Percentiles rank a stretch among this genome's conserved stretches.
Evolutionary conservation across 2,329 filamentous ascomycete species (phyloP).

Genomic region (Claviceps capensis): DNA sequence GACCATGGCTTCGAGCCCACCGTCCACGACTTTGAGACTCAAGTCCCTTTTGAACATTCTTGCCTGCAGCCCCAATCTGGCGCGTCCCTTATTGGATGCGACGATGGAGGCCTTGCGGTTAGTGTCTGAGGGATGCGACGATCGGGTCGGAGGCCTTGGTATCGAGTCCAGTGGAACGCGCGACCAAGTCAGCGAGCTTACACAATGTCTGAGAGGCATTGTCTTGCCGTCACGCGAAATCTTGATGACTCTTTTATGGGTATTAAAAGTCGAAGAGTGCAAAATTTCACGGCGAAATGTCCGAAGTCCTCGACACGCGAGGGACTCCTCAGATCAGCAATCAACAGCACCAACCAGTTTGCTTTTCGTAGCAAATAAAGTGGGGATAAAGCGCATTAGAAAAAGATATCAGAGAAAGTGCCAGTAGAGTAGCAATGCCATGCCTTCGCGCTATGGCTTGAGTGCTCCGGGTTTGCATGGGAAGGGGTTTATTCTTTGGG

Average conservation of each 20-base stretch:
- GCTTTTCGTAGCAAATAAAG: slow-evolving; percentile 13
- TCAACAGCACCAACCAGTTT: slow-evolving; percentile 8
- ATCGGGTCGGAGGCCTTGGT: slow-evolving; percentile 27
- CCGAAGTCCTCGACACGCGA: slow-evolving; percentile 12
- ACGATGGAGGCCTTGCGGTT: slow-evolving; percentile 62
- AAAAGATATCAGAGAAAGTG: slow-evolving; percentile 6
- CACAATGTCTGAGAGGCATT: slow-evolving; percentile 23
- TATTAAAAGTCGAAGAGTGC: slow-evolving; percentile 28
- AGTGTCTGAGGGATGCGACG: slow-evolving; percentile 44
- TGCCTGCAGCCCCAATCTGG: slow-evolving; percentile 61
- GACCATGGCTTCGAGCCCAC: slow-evolving; percentile 37
- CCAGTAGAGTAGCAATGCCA: background rate
- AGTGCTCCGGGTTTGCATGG: background rate
- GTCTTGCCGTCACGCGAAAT: slow-evolving; percentile 32
- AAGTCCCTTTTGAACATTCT: slow-evolving; percentile 50
- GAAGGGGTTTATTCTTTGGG: slow-evolving; percentile 4
- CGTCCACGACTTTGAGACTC: slow-evolving; percentile 45
- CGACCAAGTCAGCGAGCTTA: slow-evolving; percentile 22
- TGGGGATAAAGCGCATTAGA: slow-evolving; percentile 11
- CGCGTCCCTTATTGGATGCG: slow-evolving; percentile 61
- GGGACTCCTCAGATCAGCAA: slow-evolving; percentile 12
- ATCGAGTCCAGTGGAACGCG: slow-evolving; percentile 22
- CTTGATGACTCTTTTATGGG: slow-evolving; percentile 34
- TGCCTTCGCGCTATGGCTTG: too few species aligned
- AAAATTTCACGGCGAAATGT: slow-evolving; percentile 16